Conservation (phyloP, 2,329 filamentous ascomycete genomes). For the Trichoderma endophyticum region DNA sequence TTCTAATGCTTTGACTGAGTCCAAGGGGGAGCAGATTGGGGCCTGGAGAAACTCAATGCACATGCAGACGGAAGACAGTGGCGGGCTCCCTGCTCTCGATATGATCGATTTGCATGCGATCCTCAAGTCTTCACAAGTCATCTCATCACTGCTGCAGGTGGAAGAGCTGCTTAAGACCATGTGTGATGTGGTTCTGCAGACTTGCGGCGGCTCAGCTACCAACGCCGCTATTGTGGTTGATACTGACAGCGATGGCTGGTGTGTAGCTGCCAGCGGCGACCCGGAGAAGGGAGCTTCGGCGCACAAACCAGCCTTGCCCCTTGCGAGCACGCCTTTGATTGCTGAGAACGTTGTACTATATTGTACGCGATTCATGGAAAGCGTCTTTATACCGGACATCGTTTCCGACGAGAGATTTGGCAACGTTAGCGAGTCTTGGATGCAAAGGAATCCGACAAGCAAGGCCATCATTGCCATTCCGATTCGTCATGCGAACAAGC, state of each 20-base stretch:
- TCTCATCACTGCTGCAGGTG: conserved; percentile 73
- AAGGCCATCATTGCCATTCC: conserved; percentile 78
- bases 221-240: conserved; percentile 72
- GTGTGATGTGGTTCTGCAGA: conserved; percentile 77
- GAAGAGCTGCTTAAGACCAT: conserved; percentile 75
- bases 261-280: conserved; percentile 69
- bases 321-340: conserved; percentile 65
- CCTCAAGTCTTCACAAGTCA: conserved; percentile 72
- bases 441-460: conserved; percentile 64
- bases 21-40: conserved; percentile 57
- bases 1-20: conserved; percentile 41
- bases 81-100: conserved; percentile 69
- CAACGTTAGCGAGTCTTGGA: conserved; percentile 68
- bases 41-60: conserved; percentile 62
- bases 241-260: conserved; percentile 61
- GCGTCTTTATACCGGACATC: conserved; percentile 70
- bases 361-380: conserved; percentile 71
- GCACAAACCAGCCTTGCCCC: conserved; percentile 62
- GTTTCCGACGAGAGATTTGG: conserved; percentile 74
- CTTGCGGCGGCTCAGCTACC: conserved; percentile 67
- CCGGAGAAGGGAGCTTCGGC: conserved; percentile 65
- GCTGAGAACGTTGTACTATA: conserved; percentile 75
- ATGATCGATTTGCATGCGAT: conserved; percentile 82
- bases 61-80: conserved; percentile 53
- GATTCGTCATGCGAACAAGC: conserved; percentile 68